phyloP scores from a whole-genome alignment of 2,329 filamentous ascomycete genomes.

The Trichoderma oligosporum region DNA sequence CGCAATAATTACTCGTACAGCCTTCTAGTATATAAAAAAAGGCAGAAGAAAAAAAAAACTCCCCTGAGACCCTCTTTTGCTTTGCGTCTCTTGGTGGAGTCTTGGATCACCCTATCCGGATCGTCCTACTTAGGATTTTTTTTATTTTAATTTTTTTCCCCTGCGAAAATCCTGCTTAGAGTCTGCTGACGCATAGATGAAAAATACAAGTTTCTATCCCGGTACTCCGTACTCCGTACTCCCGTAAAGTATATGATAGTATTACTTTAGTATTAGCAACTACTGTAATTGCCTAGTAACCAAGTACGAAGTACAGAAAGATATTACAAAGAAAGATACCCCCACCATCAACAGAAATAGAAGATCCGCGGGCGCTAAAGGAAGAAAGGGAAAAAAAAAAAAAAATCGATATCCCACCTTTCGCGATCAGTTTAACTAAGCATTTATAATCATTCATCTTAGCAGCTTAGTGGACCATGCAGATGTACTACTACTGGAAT shows the following conservation, averaged over 20 bases:
- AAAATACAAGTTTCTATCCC: neutral
- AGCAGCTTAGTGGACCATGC: neutral
- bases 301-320: neutral
- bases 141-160: no score
- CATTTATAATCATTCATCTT: slow-evolving; percentile 1
- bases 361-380: neutral
- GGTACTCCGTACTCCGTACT: no score
- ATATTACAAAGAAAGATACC: neutral
- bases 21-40: no score
- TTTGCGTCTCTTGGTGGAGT: no score
- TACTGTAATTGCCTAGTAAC: neutral
- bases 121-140: no score
- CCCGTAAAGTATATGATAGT: no score
- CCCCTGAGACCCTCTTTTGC: no score
- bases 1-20: no score
- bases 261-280: neutral
- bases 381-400: neutral
- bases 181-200: neutral
- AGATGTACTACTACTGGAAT: no score
- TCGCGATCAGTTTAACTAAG: slow-evolving; percentile 5
- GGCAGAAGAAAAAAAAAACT: no score
- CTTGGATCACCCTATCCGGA: no score
- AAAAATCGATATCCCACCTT: no score
- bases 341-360: neutral
- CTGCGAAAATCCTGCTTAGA: slow-evolving; percentile 2